phyloP scores from a whole-genome alignment of 2,329 filamentous ascomycete species.

The Chaetomium sp. region DNA sequence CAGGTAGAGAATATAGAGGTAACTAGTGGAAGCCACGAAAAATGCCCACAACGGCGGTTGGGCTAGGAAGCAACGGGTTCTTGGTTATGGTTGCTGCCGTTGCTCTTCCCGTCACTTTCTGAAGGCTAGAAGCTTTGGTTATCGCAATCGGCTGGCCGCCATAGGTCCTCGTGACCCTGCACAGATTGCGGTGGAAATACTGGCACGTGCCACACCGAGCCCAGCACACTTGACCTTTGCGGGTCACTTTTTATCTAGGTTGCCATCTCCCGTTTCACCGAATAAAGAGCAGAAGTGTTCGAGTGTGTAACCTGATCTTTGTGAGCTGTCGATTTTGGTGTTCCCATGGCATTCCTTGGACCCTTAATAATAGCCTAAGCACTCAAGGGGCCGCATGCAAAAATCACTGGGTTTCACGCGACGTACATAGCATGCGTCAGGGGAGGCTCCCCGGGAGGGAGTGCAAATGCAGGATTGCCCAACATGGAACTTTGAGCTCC shows the following conservation, averaged over 20 bases:
- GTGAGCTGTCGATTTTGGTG: background rate
- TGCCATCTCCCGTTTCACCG: background rate
- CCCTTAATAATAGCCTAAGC: too few relatives aligned
- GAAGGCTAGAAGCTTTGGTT: slow-evolving; percentile 13
- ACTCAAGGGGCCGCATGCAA: too few relatives aligned
- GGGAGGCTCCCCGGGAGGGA: background rate
- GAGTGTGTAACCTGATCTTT: background rate
- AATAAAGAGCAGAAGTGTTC: background rate
- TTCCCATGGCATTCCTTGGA: too few relatives aligned
- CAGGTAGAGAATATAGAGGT: background rate
- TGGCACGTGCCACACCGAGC: slow-evolving; percentile 11
- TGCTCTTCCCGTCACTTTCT: slow-evolving; percentile 12
- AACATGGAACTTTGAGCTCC: too few relatives aligned
- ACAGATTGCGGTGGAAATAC: slow-evolving; percentile 17
- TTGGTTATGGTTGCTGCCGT: slow-evolving; percentile 3
- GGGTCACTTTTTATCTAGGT: background rate
- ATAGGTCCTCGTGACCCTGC: slow-evolving; percentile 26
- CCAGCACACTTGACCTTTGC: background rate
- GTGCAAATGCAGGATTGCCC: too few relatives aligned
- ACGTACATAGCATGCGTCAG: background rate
- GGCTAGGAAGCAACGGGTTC: slow-evolving; percentile 1
- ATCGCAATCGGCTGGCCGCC: slow-evolving; percentile 20
- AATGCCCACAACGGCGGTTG: background rate
- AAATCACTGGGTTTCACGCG: too few relatives aligned
- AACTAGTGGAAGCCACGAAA: background rate